Conservation (phyloP, 108 stramenopile species). For the Skeletonema potamos region DNA sequence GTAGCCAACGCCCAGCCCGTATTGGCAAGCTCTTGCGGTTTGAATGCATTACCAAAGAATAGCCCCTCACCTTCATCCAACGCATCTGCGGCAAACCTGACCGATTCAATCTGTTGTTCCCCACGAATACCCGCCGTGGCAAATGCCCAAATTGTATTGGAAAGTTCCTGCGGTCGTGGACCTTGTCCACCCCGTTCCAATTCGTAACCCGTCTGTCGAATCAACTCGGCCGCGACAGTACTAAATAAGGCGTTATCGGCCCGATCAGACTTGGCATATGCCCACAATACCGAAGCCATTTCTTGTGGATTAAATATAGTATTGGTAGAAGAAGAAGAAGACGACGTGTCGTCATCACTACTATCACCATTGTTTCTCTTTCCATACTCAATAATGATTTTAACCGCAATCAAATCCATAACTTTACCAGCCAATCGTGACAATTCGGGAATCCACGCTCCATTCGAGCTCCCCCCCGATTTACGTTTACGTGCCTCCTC, state of each 20-base stretch:
- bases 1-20: slow-evolving; percentile 79
- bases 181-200: slow-evolving; percentile 15
- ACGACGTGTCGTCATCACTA: neutral
- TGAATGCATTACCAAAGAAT: slow-evolving; percentile 63
- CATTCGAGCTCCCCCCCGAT: slow-evolving; percentile 1
- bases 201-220: slow-evolving; percentile 34
- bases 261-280: slow-evolving; percentile 53
- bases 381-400: slow-evolving; percentile 29
- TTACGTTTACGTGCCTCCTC: slow-evolving; percentile 45
- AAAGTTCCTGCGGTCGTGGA: slow-evolving; percentile 59
- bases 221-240: slow-evolving; percentile 45
- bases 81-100: slow-evolving; percentile 58
- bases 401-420: slow-evolving; percentile 60
- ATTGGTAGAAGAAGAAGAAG: neutral
- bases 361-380: neutral
- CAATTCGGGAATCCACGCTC: slow-evolving; percentile 68
- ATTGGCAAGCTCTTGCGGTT: slow-evolving; percentile 73
- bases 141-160: slow-evolving; percentile 78
- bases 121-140: slow-evolving; percentile 64
- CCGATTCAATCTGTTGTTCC: slow-evolving; percentile 37
- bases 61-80: slow-evolving; percentile 53
- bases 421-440: slow-evolving; percentile 63
- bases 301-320: slow-evolving; percentile 48
- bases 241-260: slow-evolving; percentile 50
- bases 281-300: slow-evolving; percentile 62